Percentiles rank a stretch among this genome's conserved stretches.
phyloP scores from a whole-genome alignment of 2,329 filamentous ascomycete genomes.

The Triangularia verruculosa region DNA sequence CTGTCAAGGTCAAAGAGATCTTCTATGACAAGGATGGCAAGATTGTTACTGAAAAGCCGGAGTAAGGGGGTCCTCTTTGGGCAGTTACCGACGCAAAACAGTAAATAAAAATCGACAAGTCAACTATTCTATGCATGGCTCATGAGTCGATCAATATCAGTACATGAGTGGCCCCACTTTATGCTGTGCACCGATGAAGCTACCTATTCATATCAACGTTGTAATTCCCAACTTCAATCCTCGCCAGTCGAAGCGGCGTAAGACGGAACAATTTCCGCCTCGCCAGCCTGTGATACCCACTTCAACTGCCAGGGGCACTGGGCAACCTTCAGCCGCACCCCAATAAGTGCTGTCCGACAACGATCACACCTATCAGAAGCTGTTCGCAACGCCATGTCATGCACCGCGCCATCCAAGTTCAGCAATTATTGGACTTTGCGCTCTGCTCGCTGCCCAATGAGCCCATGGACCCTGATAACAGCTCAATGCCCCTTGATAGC shows the following conservation, averaged over 20 bases:
- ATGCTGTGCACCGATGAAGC: not conserved
- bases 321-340: not conserved
- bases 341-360: not conserved
- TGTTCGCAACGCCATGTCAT: not conserved
- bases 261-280: not conserved
- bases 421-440: not conserved
- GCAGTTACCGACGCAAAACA: not conserved
- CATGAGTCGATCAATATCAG: too few species aligned
- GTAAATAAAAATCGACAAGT: not conserved
- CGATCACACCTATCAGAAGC: not conserved
- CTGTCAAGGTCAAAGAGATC: slow-evolving; percentile 73
- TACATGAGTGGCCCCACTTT: too few species aligned
- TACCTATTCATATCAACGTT: not conserved
- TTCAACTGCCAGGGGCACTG: not conserved
- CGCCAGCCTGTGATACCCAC: not conserved
- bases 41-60: slow-evolving; percentile 48
- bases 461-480: not conserved
- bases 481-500: not conserved
- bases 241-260: not conserved
- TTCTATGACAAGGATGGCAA: slow-evolving; percentile 65
- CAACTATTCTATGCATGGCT: too few species aligned
- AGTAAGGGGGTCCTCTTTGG: slow-evolving; percentile 15
- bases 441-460: not conserved
- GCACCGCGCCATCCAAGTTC: not conserved
- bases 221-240: not conserved